These are phyloP conservation scores for Fusarium continuum DNA, from an alignment of 2,329 filamentous ascomycete genomes.

Conservation along the genomic window DNA sequence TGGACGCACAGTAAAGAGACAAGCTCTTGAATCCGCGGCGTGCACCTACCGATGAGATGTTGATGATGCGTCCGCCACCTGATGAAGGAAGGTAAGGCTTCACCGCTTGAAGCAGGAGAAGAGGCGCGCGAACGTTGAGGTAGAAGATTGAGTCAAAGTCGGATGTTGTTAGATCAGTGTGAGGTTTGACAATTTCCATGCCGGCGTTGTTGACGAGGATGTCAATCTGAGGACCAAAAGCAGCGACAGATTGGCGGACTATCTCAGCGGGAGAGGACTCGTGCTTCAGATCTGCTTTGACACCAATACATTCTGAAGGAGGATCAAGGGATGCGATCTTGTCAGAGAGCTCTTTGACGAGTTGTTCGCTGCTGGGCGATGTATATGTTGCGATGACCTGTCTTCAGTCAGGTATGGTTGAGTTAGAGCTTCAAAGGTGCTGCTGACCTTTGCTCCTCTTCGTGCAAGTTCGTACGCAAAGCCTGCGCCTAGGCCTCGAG, in stretches of 20 bases:
- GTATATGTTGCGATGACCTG: slow-evolving; percentile 30
- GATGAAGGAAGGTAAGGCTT: slow-evolving; percentile 2
- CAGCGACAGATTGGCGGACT: background rate
- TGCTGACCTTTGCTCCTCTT: slow-evolving; percentile 23
- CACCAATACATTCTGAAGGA: slow-evolving; percentile 9
- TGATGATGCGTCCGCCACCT: slow-evolving; percentile 18
- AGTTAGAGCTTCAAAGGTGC: accelerated
- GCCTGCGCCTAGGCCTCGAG: slow-evolving; percentile 20
- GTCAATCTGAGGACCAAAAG: slow-evolving; percentile 9
- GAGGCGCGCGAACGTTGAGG: slow-evolving; percentile 26
- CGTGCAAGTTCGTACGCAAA: slow-evolving; percentile 25
- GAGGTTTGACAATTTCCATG: slow-evolving; percentile 22
- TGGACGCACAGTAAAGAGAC: slow-evolving; percentile 26
- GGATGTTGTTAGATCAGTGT: background rate
- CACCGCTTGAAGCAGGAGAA: slow-evolving; percentile 10
- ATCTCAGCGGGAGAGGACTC: background rate
- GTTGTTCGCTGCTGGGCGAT: slow-evolving; percentile 10
- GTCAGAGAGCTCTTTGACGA: slow-evolving; percentile 1
- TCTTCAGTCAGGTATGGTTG: accelerated
- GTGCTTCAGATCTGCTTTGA: slow-evolving; percentile 15
- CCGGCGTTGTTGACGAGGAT: slow-evolving; percentile 26
- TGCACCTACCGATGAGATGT: slow-evolving; percentile 21
- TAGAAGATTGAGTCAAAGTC: slow-evolving; percentile 29
- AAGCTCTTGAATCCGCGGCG: slow-evolving; percentile 21
- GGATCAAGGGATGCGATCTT: slow-evolving; percentile 8